Evolutionary conservation across 208 protist species (phyloP).

Genomic region (Leishmania amazonensis): DNA sequence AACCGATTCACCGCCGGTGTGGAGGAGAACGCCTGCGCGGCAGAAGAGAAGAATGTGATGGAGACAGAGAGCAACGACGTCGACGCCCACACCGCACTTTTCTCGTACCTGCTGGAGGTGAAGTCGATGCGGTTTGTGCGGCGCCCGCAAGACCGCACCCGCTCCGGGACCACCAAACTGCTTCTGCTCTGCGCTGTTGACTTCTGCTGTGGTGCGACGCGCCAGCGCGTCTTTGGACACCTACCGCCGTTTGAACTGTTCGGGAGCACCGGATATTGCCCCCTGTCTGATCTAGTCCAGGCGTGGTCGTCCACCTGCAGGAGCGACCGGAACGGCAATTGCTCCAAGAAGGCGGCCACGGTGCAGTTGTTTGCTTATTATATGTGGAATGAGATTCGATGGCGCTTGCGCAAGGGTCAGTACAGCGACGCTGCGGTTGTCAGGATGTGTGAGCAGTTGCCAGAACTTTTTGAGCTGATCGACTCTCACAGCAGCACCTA

Average conservation of each 20-base stretch:
- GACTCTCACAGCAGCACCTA: conserved; percentile 24
- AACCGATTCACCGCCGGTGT: not conserved
- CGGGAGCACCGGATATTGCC: conserved; percentile 55
- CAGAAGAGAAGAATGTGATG: conserved; percentile 2
- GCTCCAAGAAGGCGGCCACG: not conserved
- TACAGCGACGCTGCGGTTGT: conserved; percentile 15
- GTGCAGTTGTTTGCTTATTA: conserved; percentile 23
- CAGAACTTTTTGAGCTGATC: conserved; percentile 18
- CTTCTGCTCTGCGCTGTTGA: conserved; percentile 27
- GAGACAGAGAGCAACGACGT: not conserved
- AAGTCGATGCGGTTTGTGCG: conserved; percentile 40
- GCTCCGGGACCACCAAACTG: conserved; percentile 28
- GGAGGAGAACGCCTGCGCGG: conserved; percentile 3
- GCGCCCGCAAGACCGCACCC: conserved; percentile 26
- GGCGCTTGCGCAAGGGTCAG: conserved; percentile 26
- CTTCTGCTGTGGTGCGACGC: conserved; percentile 22
- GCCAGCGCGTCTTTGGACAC: conserved; percentile 27
- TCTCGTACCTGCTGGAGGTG: conserved; percentile 44
- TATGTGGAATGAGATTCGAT: conserved; percentile 33
- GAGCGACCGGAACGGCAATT: not conserved
- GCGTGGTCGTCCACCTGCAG: conserved; percentile 37
- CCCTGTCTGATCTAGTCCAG: conserved; percentile 56
- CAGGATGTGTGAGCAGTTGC: conserved; percentile 23
- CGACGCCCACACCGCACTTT: conserved; percentile 62
- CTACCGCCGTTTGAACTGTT: conserved; percentile 63